Evolutionary conservation across 2,329 filamentous ascomycete genomes (phyloP).

Genomic region (Trichophyton rubrum): DNA sequence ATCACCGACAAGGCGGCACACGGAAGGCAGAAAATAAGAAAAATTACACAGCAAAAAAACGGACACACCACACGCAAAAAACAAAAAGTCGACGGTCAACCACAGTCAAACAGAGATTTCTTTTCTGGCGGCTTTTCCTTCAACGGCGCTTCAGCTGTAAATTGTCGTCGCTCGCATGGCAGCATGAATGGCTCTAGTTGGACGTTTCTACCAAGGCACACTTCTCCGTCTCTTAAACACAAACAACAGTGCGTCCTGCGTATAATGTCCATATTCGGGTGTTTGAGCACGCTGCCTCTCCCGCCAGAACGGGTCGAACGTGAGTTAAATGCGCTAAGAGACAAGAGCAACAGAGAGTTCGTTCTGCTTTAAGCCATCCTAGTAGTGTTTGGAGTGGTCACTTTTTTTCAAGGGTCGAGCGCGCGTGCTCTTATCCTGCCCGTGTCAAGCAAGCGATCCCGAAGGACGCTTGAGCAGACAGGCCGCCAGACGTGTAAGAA

Average conservation of each 20-base stretch:
- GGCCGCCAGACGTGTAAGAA: background rate
- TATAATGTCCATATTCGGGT: background rate
- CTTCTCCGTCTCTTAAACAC: background rate
- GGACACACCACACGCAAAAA: background rate
- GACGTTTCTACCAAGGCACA: background rate
- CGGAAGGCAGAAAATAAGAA: background rate
- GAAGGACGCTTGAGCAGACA: background rate
- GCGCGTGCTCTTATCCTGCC: background rate
- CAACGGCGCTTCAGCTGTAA: constrained; percentile 1
- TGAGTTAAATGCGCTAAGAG: background rate
- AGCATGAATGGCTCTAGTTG: background rate
- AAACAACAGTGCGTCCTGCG: background rate
- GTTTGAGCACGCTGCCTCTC: background rate
- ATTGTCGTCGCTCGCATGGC: background rate
- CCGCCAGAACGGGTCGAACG: background rate
- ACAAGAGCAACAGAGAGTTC: background rate
- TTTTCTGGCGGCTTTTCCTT: constrained; percentile 2
- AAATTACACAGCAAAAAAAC: background rate
- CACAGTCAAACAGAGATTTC: background rate
- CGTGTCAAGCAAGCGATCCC: background rate
- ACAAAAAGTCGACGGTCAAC: background rate
- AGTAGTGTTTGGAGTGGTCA: constrained; percentile 1
- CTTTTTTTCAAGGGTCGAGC: background rate
- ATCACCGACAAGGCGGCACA: constrained; percentile 3
- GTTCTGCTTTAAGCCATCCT: background rate